Conservation (phyloP, 1,284 basidiomycete genomes). For the Heliocybe sulcata region DNA sequence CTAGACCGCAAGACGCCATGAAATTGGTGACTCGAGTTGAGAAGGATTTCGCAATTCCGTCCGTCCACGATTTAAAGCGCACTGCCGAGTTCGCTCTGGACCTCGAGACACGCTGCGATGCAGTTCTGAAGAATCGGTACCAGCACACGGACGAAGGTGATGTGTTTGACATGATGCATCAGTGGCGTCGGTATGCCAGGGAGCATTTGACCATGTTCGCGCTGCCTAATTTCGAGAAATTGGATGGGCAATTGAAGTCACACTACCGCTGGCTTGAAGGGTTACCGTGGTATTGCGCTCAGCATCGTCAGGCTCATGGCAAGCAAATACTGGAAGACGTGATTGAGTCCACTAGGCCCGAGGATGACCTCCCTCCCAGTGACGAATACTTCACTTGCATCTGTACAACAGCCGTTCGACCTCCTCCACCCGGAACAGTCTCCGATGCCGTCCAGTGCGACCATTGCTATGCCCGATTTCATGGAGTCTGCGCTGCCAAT, state of each 20-base stretch:
- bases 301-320: constrained; percentile 54
- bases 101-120: constrained; percentile 65
- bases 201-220: constrained; percentile 66
- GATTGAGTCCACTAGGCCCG: constrained; percentile 58
- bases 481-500: constrained; percentile 73
- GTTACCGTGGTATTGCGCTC: constrained; percentile 69
- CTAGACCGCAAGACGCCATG: constrained; percentile 59
- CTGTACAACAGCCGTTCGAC: constrained; percentile 64
- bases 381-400: constrained; percentile 82
- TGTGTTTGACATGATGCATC: constrained; percentile 58
- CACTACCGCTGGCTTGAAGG: constrained; percentile 67
- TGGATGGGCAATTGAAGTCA: constrained; percentile 54
- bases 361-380: constrained; percentile 67
- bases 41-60: constrained; percentile 64
- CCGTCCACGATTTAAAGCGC: constrained; percentile 57
- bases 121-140: constrained; percentile 60
- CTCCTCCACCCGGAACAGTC: constrained; percentile 59
- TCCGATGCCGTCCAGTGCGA: constrained; percentile 84
- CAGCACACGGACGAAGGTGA: constrained; percentile 47
- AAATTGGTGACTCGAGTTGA: constrained; percentile 61
- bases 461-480: constrained; percentile 78
- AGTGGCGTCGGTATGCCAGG: constrained; percentile 65
- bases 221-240: constrained; percentile 62
- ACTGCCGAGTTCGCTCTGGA: constrained; percentile 66
- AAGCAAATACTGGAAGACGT: constrained; percentile 64